A percentile compares a stretch with the other conserved stretches of the same genome.
phyloP scores from a whole-genome alignment of 2,329 filamentous ascomycete species.

The Ophiostoma pallidulum region DNA sequence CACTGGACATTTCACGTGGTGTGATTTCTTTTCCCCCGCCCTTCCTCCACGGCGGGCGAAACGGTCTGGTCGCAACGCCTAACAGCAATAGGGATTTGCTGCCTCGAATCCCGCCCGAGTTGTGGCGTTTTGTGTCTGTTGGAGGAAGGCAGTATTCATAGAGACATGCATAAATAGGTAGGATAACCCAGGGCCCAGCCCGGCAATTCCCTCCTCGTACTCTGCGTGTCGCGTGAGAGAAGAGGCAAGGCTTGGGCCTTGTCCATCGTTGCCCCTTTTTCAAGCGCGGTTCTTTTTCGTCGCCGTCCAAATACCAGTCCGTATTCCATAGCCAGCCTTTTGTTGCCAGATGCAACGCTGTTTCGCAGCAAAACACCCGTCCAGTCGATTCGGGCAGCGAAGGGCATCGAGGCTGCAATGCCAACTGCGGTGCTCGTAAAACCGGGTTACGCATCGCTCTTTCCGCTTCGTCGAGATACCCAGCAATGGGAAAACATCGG shows the following conservation, averaged over 20 bases:
- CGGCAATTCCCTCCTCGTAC: too few species aligned
- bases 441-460: too few species aligned
- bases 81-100: slow-evolving; percentile 2
- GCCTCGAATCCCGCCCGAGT: not conserved
- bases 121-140: not conserved
- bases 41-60: too few species aligned
- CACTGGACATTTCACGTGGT: slow-evolving; percentile 1
- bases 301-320: not conserved
- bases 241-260: not conserved
- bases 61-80: too few species aligned
- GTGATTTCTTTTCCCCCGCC: slow-evolving; percentile 1
- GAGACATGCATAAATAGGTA: too few species aligned
- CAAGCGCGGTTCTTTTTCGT: slow-evolving; percentile 1
- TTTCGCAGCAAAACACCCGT: not conserved
- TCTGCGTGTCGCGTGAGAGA: not conserved
- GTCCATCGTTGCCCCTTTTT: not conserved
- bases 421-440: too few species aligned
- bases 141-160: too few species aligned
- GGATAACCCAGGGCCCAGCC: too few species aligned
- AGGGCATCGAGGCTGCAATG: too few species aligned
- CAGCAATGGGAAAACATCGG: not conserved
- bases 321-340: not conserved
- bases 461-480: not conserved
- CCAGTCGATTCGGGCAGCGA: too few species aligned
- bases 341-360: too few species aligned